A percentile compares a stretch with the other conserved stretches of the same genome.
Evolutionary conservation across 139 green algal genomes (phyloP).

Genomic region (Chlorella sp.): DNA sequence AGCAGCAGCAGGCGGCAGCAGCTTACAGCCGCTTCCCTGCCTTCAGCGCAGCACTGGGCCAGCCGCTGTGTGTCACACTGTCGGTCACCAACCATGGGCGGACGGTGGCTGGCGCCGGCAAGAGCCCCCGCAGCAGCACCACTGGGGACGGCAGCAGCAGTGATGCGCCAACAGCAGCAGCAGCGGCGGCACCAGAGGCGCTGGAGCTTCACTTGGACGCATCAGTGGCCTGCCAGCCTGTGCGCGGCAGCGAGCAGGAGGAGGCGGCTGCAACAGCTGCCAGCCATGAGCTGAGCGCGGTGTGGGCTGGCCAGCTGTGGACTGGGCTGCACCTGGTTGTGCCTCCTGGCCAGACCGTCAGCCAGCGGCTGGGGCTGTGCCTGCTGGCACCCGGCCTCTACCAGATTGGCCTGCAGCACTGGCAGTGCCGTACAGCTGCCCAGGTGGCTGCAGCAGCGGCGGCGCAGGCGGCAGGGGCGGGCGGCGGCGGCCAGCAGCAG

Average conservation of each 20-base stretch:
- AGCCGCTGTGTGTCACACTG: slow-evolving; percentile 35
- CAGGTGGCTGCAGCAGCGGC: neutral
- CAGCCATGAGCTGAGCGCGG: neutral
- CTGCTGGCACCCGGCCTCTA: slow-evolving; percentile 45
- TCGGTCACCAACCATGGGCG: slow-evolving; percentile 4
- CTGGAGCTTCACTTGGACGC: slow-evolving; percentile 23
- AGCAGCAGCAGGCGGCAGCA: neutral
- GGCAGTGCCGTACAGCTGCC: slow-evolving; percentile 1
- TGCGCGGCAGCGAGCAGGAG: neutral
- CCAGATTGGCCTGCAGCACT: slow-evolving; percentile 33
- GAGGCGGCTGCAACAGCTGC: neutral
- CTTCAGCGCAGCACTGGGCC: neutral
- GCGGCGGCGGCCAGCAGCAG: neutral
- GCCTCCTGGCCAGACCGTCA: slow-evolving; percentile 1
- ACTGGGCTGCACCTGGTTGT: slow-evolving; percentile 7
- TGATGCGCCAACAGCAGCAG: neutral
- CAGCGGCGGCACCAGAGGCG: neutral
- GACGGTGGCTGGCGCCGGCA: neutral
- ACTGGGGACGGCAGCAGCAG: neutral
- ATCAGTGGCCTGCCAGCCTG: neutral
- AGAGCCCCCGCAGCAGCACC: neutral
- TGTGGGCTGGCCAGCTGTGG: slow-evolving; percentile 34
- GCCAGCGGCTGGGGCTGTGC: slow-evolving; percentile 35
- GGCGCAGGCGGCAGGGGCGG: neutral
- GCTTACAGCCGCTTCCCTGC: slow-evolving; percentile 21